Conservation (phyloP, 129 eudicot genomes). For the Arctium lappa region DNA sequence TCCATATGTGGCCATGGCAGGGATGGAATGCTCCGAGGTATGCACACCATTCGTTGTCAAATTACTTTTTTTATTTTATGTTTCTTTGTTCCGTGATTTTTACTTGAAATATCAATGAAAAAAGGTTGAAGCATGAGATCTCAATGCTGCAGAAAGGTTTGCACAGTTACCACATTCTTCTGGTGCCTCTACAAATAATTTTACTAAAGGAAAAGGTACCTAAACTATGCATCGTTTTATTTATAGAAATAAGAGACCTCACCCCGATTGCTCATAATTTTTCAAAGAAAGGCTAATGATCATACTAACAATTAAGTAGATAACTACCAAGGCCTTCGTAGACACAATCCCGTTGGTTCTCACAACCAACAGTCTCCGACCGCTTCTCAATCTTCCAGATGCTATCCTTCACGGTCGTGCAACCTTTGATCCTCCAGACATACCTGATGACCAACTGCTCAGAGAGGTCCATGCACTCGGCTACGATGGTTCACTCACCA, state of each 20-base stretch:
- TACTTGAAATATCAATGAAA: conserved; percentile 17
- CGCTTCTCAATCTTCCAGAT: too few species aligned
- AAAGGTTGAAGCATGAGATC: conserved; percentile 95
- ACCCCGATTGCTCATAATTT: background rate
- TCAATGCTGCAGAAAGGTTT: conserved; percentile 56
- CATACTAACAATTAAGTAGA: background rate
- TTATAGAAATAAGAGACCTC: conserved; percentile 9
- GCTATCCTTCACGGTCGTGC: too few species aligned
- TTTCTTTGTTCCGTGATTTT: conserved; percentile 1
- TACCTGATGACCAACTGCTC: too few species aligned
- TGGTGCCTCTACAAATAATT: conserved; percentile 31
- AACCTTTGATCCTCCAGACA: too few species aligned
- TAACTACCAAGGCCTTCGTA: background rate
- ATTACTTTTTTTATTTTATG: background rate
- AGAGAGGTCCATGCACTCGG: too few species aligned
- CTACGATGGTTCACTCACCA: too few species aligned
- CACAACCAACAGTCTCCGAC: too few species aligned
- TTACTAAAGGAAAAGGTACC: conserved; percentile 60
- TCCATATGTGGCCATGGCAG: conserved; percentile 61
- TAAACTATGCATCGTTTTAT: background rate
- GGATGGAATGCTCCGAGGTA: conserved; percentile 65
- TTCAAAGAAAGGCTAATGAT: background rate
- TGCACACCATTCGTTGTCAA: background rate
- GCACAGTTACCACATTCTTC: conserved; percentile 42
- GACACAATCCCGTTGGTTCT: too few species aligned